Conservation (phyloP, 2,329 filamentous ascomycete species). For the Celoporthe dispersa region DNA sequence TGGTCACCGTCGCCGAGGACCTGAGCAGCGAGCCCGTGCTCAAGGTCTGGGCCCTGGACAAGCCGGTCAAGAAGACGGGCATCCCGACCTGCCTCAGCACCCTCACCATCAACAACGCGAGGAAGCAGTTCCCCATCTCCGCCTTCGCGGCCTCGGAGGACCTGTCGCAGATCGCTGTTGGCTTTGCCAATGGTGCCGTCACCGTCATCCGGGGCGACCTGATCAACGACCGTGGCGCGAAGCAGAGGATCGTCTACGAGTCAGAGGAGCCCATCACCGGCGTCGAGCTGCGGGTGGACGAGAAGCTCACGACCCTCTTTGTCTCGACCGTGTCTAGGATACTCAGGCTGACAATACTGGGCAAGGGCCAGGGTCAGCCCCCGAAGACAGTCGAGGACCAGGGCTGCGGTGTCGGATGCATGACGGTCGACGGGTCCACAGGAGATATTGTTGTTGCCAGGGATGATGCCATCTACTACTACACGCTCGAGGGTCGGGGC, state of each 20-base stretch:
- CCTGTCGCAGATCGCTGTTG: conserved; percentile 89
- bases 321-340: conserved; percentile 90
- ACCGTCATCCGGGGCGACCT: conserved; percentile 92
- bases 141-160: conserved; percentile 88
- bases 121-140: conserved; percentile 93
- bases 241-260: conserved; percentile 93
- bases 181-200: conserved; percentile 93
- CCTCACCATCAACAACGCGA: conserved; percentile 83
- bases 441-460: conserved; percentile 90
- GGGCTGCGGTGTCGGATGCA: conserved; percentile 92
- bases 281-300: conserved; percentile 72
- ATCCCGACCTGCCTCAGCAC: conserved; percentile 87
- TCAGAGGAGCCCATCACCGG: conserved; percentile 96
- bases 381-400: conserved; percentile 86
- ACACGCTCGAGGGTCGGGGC: conserved; percentile 81
- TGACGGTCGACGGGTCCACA: conserved; percentile 80
- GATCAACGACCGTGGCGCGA: conserved; percentile 91
- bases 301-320: conserved; percentile 75
- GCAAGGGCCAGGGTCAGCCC: conserved; percentile 85
- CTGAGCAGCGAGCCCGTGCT: conserved; percentile 83
- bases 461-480: conserved; percentile 95
- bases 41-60: conserved; percentile 98
- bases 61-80: conserved; percentile 90
- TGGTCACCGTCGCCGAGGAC: conserved; percentile 89
- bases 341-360: conserved; percentile 83